Evolutionary conservation across 1,284 basidiomycete genomes (phyloP), one percentile per base, ranked within the genome.

Genomic region (Meripilus lineatus): DNA sequence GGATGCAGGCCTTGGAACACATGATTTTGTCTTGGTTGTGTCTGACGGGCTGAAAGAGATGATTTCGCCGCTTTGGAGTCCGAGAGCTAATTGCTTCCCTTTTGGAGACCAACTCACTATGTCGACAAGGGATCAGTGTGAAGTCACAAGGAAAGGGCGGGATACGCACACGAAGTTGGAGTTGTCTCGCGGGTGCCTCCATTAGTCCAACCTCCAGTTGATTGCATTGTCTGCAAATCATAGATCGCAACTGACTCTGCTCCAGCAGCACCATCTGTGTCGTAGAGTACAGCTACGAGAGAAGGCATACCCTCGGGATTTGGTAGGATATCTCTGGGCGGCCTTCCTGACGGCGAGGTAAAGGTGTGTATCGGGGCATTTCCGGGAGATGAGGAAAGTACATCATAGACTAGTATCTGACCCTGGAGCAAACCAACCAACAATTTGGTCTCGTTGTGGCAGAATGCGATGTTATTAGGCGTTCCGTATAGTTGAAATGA

Each of bases 31-130:
- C 5, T 70, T 59, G 2, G 70, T 63, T 11, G 75, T 75, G 45
- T 81, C 79, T 4, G 71, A 70, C 15, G 84, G 75, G 30, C 74
- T 73, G 58, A 81, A 87, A 2, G 88, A 82, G 32, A 84, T 59
- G 24, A 93, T 79, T 45, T 85, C 79, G 3, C 90, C 89, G 15
- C 70, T 74, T 46, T 74, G 74, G 13, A 89, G 64, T 23, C 86
- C 90, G 32, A 91, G 74, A 0, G 86, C 89, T 25, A 93, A 64
- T 50, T 91, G 89, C 59, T 91, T 93, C 36, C 89, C 90, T 58
- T 89, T 90, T 2, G 88, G 82, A 2, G 90, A 92, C 89, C 90
- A 93, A 17, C 81, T 78, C 4, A 84, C 84, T 84, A 50, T 35
- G 0, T n/a, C 28, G 37, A 58, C 15, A 55, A 48, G 7, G 39